Conservation (phyloP, 2,329 filamentous ascomycete genomes). For the Neoarthrinium moseri region DNA sequence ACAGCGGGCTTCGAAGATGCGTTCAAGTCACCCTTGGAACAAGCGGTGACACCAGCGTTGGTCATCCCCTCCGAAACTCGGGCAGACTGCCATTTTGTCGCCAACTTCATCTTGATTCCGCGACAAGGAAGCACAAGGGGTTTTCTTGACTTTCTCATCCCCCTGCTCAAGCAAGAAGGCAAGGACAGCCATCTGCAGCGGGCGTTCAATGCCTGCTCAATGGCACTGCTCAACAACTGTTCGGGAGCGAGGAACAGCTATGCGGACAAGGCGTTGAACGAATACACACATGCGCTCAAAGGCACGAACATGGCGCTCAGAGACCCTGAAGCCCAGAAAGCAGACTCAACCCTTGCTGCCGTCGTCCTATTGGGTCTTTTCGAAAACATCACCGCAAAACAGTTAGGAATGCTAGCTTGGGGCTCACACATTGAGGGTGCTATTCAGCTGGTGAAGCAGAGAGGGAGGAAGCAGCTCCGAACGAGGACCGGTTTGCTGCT, state of each 20-base stretch:
- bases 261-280: conserved; percentile 41
- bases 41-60: conserved; percentile 30
- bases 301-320: conserved; percentile 52
- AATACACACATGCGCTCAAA: conserved; percentile 55
- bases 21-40: conserved; percentile 18
- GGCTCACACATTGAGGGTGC: conserved; percentile 64
- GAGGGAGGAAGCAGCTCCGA: conserved; percentile 53
- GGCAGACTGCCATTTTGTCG: conserved; percentile 58
- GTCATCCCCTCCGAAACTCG: conserved; percentile 51
- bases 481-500: conserved; percentile 53
- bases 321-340: conserved; percentile 45
- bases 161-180: conserved; percentile 47
- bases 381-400: conserved; percentile 57
- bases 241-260: conserved; percentile 33
- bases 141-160: conserved; percentile 59
- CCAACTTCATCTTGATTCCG: conserved; percentile 59
- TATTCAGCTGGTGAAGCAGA: conserved; percentile 57
- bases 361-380: conserved; percentile 61
- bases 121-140: conserved; percentile 49
- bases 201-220: conserved; percentile 59
- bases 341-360: conserved; percentile 58
- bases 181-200: conserved; percentile 47
- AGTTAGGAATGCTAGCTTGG: conserved; percentile 57
- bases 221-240: conserved; percentile 57
- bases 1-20: conserved; percentile 16